Conservation (phyloP, 2,329 filamentous ascomycete genomes). For the Simplicillium sp. region DNA sequence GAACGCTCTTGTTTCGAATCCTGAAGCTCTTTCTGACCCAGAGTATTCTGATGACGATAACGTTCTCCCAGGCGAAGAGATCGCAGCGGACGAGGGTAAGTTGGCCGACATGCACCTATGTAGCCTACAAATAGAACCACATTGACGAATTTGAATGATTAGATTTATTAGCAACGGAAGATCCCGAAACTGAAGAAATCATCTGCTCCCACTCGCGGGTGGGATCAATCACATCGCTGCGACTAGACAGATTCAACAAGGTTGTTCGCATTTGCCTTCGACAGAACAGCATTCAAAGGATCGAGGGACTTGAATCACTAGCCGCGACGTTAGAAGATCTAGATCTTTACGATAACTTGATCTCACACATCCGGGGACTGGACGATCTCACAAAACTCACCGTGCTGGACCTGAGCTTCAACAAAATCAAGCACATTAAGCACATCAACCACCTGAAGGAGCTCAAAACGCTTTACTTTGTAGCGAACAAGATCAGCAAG, state of each 20-base stretch:
- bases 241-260: conserved; percentile 74
- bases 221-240: conserved; percentile 64
- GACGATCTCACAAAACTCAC: conserved; percentile 69
- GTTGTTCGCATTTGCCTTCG: conserved; percentile 76
- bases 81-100: conserved; percentile 72
- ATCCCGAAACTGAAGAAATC: conserved; percentile 62
- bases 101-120: conserved; percentile 1
- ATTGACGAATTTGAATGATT: not conserved
- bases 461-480: conserved; percentile 79
- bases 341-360: conserved; percentile 94
- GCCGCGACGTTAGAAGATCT: conserved; percentile 67
- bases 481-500: conserved; percentile 84
- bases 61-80: conserved; percentile 61
- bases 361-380: conserved; percentile 76
- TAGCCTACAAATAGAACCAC: no score
- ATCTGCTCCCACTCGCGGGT: conserved; percentile 85
- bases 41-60: conserved; percentile 72
- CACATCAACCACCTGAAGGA: conserved; percentile 68
- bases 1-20: conserved; percentile 54
- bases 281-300: conserved; percentile 77
- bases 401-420: conserved; percentile 87
- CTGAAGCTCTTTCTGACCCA: conserved; percentile 73
- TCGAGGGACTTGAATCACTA: conserved; percentile 63
- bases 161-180: conserved; percentile 55
- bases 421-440: conserved; percentile 99